Percentiles rank a stretch among this genome's conserved stretches.
Conservation (phyloP, 169 alveolate species). For the Plasmodium cynomolgi region DNA sequence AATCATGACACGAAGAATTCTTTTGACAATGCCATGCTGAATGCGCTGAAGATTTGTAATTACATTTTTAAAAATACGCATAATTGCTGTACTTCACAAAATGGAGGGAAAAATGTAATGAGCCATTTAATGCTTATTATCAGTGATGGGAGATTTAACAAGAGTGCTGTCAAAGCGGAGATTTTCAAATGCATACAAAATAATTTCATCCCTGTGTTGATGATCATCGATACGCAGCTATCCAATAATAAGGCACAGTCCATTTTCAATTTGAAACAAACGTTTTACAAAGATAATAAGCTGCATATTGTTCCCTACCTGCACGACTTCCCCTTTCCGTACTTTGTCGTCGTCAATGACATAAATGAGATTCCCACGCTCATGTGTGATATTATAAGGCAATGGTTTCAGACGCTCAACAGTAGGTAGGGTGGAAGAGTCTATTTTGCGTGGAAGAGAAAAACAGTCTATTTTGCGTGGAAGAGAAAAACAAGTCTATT, state of each 20-base stretch:
- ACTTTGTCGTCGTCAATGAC: slow-evolving; percentile 94
- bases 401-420: slow-evolving; percentile 77
- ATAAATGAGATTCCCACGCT: slow-evolving; percentile 85
- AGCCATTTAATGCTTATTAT: slow-evolving; percentile 92
- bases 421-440: slow-evolving; percentile 11
- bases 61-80: slow-evolving; percentile 72
- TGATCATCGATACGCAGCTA: slow-evolving; percentile 88
- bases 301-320: slow-evolving; percentile 91
- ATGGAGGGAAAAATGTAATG: slow-evolving; percentile 76
- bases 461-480: no score
- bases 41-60: slow-evolving; percentile 88
- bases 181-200: slow-evolving; percentile 89
- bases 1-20: slow-evolving; percentile 86
- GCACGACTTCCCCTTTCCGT: slow-evolving; percentile 97
- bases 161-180: slow-evolving; percentile 91
- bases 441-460: no score
- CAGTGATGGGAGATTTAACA: slow-evolving; percentile 98
- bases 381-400: slow-evolving; percentile 89
- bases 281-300: slow-evolving; percentile 88
- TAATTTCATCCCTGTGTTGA: slow-evolving; percentile 90
- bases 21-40: slow-evolving; percentile 80
- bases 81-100: slow-evolving; percentile 29
- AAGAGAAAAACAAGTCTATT: no score
- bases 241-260: slow-evolving; percentile 82
- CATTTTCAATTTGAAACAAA: slow-evolving; percentile 87